Evolutionary conservation across 345 rosid genomes (phyloP).

Genomic region (Camelina hispida): DNA sequence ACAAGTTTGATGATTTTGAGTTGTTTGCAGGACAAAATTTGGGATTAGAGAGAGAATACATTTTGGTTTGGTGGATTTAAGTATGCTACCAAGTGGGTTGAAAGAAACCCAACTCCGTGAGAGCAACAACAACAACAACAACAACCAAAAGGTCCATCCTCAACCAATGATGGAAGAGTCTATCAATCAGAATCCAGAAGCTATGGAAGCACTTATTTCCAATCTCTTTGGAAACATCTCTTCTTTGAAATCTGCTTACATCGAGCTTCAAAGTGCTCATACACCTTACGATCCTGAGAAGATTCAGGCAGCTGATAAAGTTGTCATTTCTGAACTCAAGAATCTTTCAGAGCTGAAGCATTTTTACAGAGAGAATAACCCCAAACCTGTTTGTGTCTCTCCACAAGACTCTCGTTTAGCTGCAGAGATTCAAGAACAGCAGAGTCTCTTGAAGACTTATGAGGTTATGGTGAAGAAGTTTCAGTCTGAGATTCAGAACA

Average conservation of each 20-base stretch:
- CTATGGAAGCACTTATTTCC: constrained; percentile 73
- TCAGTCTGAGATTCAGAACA: constrained; percentile 87
- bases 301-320: constrained; percentile 85
- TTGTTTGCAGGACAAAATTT: constrained; percentile 25
- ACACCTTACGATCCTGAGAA: constrained; percentile 88
- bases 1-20: constrained; percentile 9
- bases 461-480: constrained; percentile 92
- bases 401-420: constrained; percentile 91
- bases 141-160: constrained; percentile 78
- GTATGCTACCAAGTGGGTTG: constrained; percentile 79
- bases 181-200: constrained; percentile 72
- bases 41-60: constrained; percentile 23
- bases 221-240: constrained; percentile 76
- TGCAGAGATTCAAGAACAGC: constrained; percentile 92
- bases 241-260: constrained; percentile 78
- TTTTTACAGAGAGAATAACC: constrained; percentile 73
- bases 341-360: constrained; percentile 81
- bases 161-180: constrained; percentile 93
- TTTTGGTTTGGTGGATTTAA: constrained; percentile 48
- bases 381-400: constrained; percentile 68
- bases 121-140: constrained; percentile 59
- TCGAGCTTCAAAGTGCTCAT: constrained; percentile 82
- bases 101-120: constrained; percentile 80
- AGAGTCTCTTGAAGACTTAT: constrained; percentile 79
- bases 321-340: constrained; percentile 79